phyloP scores from a whole-genome alignment of 2,329 filamentous ascomycete species.

The Talaromyces sp. region DNA sequence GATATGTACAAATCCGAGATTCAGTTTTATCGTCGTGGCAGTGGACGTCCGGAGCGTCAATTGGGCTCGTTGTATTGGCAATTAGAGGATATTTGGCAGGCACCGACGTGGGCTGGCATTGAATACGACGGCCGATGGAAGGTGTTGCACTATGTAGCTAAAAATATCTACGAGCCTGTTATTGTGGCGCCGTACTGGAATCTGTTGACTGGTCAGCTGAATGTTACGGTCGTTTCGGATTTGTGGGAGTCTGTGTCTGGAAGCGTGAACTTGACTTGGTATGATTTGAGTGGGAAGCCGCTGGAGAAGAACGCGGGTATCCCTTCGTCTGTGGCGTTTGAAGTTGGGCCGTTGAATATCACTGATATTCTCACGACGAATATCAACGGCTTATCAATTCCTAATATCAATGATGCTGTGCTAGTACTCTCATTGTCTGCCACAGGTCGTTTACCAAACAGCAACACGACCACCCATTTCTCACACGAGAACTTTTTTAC shows the following conservation, averaged over 20 bases:
- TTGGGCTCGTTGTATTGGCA: constrained; percentile 64
- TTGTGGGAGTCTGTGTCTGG: constrained; percentile 52
- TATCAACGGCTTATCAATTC: constrained; percentile 33
- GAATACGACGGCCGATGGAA: constrained; percentile 64
- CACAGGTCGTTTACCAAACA: constrained; percentile 48
- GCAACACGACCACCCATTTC: constrained; percentile 37
- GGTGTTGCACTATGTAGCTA: constrained; percentile 57
- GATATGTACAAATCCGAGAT: constrained; percentile 61
- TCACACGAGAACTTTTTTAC: constrained; percentile 53
- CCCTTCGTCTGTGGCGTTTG: constrained; percentile 36
- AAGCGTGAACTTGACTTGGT: constrained; percentile 51
- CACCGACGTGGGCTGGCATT: constrained; percentile 61
- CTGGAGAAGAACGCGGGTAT: constrained; percentile 39
- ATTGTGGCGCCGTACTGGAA: constrained; percentile 60
- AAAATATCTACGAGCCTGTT: constrained; percentile 57
- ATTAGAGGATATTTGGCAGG: constrained; percentile 63
- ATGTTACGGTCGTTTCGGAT: constrained; percentile 57
- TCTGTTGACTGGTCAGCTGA: constrained; percentile 48
- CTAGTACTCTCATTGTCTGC: constrained; percentile 47
- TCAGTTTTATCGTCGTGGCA: constrained; percentile 59
- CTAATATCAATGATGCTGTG: constrained; percentile 38
- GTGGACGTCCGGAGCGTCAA: constrained; percentile 56
- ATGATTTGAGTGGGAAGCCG: constrained; percentile 47
- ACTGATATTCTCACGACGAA: constrained; percentile 47
- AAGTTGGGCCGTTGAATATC: constrained; percentile 52